Percentiles rank a stretch among this genome's conserved stretches.
Evolutionary conservation across 192 early-diverging fungal species (phyloP).

Genomic region (Coemansia sp.): DNA sequence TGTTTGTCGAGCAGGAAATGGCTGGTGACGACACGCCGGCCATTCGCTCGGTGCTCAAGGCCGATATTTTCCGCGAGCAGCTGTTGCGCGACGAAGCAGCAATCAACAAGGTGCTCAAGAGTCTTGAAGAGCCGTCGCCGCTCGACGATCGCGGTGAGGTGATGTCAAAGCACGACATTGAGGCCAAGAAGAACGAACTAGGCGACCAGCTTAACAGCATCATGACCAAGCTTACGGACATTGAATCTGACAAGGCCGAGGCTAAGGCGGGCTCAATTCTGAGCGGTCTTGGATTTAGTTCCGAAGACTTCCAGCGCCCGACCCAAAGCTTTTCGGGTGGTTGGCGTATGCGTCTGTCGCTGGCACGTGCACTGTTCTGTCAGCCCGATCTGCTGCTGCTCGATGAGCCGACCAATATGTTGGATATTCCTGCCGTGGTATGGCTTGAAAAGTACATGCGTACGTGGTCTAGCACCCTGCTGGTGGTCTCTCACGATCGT

Average conservation of each 20-base stretch:
- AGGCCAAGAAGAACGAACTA: conserved; percentile 58
- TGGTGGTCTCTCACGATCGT: conserved; percentile 98
- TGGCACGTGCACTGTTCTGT: conserved; percentile 96
- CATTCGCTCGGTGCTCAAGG: conserved; percentile 84
- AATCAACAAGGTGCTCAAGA: conserved; percentile 57
- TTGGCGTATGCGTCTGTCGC: conserved; percentile 98
- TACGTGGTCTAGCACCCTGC: conserved; percentile 85
- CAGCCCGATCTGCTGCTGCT: conserved; percentile 87
- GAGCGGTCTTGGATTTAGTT: conserved; percentile 91
- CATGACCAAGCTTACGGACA: conserved; percentile 84
- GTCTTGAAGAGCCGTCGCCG: conserved; percentile 34
- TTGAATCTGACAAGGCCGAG: conserved; percentile 97
- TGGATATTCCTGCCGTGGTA: conserved; percentile 95
- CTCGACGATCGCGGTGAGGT: conserved; percentile 53
- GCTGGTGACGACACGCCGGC: conserved; percentile 85
- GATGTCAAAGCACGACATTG: conserved; percentile 57
- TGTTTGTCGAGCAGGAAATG: conserved; percentile 99
- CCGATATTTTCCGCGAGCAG: conserved; percentile 89
- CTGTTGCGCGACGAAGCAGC: conserved; percentile 80
- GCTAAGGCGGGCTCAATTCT: conserved; percentile 92
- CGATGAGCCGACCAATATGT: conserved; percentile 91
- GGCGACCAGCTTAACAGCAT: conserved; percentile 72
- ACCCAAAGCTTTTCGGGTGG: conserved; percentile 98
- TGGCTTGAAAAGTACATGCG: conserved; percentile 96
- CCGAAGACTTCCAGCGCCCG: conserved; percentile 71